Conservation (phyloP, 768 basidiomycete species). For the Russula sp. region DNA sequence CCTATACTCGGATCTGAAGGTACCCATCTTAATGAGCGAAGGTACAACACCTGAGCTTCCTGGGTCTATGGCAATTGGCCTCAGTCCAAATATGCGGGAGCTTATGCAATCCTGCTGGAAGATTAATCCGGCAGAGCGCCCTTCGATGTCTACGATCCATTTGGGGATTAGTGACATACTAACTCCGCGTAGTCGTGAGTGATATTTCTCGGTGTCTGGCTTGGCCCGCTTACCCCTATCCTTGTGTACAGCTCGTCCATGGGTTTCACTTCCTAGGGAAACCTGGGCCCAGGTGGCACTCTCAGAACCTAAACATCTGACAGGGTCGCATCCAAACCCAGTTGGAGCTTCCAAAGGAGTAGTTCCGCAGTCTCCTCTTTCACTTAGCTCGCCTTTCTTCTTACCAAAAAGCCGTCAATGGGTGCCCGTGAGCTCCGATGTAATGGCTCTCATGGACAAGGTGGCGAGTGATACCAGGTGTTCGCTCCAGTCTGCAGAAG, state of each 20-base stretch:
- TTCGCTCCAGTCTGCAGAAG: neutral
- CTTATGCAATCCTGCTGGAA: constrained; percentile 15
- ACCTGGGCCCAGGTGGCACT: neutral
- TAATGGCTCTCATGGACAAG: neutral
- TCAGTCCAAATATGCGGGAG: constrained; percentile 13
- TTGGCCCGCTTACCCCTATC: neutral
- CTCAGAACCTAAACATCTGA: neutral
- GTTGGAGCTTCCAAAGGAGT: neutral
- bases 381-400: neutral
- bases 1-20: neutral
- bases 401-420: neutral
- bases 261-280: neutral
- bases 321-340: neutral
- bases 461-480: neutral
- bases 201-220: no score
- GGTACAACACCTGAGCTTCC: constrained; percentile 2
- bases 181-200: neutral
- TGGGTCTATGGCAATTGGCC: neutral
- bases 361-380: neutral
- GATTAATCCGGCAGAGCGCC: neutral
- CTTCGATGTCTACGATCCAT: constrained; percentile 2
- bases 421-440: neutral
- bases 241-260: neutral
- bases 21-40: neutral
- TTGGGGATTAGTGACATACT: neutral